phyloP scores from a whole-genome alignment of 257 asterid genomes.

The Gentiana straminea region DNA sequence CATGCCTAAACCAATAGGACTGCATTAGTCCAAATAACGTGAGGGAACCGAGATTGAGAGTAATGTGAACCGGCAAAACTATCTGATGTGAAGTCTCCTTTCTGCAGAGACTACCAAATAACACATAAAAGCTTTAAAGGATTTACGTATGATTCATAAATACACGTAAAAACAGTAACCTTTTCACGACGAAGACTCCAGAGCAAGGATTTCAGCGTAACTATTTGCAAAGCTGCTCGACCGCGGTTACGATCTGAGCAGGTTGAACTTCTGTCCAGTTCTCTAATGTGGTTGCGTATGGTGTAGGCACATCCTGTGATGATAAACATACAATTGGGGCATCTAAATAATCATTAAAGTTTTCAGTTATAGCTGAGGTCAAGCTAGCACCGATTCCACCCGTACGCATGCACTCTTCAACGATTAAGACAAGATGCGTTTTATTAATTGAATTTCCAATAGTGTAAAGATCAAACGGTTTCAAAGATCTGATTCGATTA shows the following conservation, averaged over 20 bases:
- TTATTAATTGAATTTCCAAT: conserved; percentile 76
- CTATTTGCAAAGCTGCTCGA: conserved; percentile 74
- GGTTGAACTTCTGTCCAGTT: conserved; percentile 84
- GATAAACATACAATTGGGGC: conserved; percentile 67
- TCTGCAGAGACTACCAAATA: too few species aligned
- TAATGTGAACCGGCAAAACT: too few species aligned
- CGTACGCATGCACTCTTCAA: conserved; percentile 84
- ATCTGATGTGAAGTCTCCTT: too few species aligned
- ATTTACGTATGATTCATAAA: too few species aligned
- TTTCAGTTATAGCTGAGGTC: conserved; percentile 61
- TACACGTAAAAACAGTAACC: too few species aligned
- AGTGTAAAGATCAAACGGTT: conserved; percentile 67
- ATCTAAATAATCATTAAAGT: conserved; percentile 69
- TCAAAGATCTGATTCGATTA: conserved; percentile 78
- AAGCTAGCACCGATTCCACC: conserved; percentile 86
- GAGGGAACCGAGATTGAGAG: too few species aligned
- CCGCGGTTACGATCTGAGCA: conserved; percentile 65
- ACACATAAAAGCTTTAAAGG: too few species aligned
- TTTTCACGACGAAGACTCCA: too few species aligned
- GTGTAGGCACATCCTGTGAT: conserved; percentile 83
- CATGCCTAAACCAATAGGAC: too few species aligned
- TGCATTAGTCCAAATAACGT: too few species aligned
- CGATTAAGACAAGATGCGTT: conserved; percentile 66
- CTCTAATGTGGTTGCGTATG: conserved; percentile 66
- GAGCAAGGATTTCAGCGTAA: neutral